These are phyloP conservation scores for Monilinia polystroma DNA, from an alignment of 2,329 filamentous ascomycete genomes.

Conservation along the genomic window DNA sequence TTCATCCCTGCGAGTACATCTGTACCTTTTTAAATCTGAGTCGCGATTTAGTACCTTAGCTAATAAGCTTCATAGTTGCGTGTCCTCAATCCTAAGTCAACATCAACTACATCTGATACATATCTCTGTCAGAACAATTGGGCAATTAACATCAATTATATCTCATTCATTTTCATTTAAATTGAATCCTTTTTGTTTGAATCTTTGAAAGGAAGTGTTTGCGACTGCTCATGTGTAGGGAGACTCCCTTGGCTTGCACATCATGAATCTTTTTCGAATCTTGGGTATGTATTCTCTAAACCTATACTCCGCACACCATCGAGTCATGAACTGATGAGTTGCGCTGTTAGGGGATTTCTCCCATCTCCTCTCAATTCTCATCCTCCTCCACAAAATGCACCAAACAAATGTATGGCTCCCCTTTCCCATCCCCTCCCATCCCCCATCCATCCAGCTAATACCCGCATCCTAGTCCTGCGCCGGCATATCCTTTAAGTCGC, in stretches of 20 bases:
- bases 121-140: slow-evolving; percentile 3
- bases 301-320: not conserved
- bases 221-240: slow-evolving; percentile 19
- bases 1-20: slow-evolving; percentile 8
- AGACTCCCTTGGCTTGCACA: slow-evolving; percentile 36
- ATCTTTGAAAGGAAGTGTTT: not conserved
- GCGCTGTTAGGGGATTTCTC: slow-evolving; percentile 76
- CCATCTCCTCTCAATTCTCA: slow-evolving; percentile 90
- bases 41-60: slow-evolving; percentile 1
- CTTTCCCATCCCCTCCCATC: slow-evolving; percentile 5
- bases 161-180: not conserved
- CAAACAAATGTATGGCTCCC: slow-evolving; percentile 70
- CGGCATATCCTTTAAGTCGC: slow-evolving; percentile 98
- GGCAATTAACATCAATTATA: slow-evolving; percentile 3
- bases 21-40: slow-evolving; percentile 20
- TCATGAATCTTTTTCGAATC: slow-evolving; percentile 70
- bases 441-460: not conserved
- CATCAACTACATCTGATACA: not conserved
- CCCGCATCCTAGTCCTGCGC: slow-evolving; percentile 55
- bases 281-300: slow-evolving; percentile 49
- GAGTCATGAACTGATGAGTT: slow-evolving; percentile 19
- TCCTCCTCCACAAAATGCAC: slow-evolving; percentile 95
- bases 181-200: slow-evolving; percentile 14
- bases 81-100: slow-evolving; percentile 32
- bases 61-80: slow-evolving; percentile 32